Base-by-base conservation (phyloP, 1,284 basidiomycete species). In the Puccinia horiana region DNA sequence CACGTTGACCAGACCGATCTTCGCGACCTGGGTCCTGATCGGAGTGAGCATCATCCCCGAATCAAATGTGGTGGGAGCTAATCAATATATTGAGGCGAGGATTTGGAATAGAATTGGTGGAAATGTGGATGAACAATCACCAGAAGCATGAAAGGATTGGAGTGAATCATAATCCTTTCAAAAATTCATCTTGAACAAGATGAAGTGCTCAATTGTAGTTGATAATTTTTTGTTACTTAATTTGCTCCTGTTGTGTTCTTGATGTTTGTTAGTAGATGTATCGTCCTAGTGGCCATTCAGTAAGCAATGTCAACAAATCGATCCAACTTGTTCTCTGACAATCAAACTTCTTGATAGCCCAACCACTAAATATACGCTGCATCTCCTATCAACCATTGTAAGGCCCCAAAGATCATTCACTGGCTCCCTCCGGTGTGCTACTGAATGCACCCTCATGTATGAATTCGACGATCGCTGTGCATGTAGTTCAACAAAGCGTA, bases 11-110 rank as follows among this genome's bases (percentile, higher is more conserved):
- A 52, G 47, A 52, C 47, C 70, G 6, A 73, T 73, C 9, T 73
- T 73, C 47, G 70, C 44, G 14, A 73, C 70, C 3, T 73, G 70
- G 70, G 47, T 73, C 32, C 29, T 73, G 44, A 37, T 73, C 23
- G 70, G 70, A 52, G 70, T 73, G n/a, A 73, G 70, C 70, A 73
- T 73, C 29, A 73, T 73, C 29, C 70, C 70, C 32, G 70, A 73
- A 52, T 52, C 70, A 12, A 73, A 73, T 73, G 70, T 73, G 47
- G 47, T 73, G 5, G 70, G 70, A 1, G 70, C 70, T 52, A 73
- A 52, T 52, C 42, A 29, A 12, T 73, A 73, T 26, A 35, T 73
- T n/a, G 70, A 73, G 47, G 70, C 70, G 12, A 73, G 70, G 32
- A 73, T 49, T n/a, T 73, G 70, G 70, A 73, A 73, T 54, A 73